A percentile compares a stretch with the other conserved stretches of the same genome.
Conservation (phyloP, 2,329 filamentous ascomycete species). For the Fusarium sp. region DNA sequence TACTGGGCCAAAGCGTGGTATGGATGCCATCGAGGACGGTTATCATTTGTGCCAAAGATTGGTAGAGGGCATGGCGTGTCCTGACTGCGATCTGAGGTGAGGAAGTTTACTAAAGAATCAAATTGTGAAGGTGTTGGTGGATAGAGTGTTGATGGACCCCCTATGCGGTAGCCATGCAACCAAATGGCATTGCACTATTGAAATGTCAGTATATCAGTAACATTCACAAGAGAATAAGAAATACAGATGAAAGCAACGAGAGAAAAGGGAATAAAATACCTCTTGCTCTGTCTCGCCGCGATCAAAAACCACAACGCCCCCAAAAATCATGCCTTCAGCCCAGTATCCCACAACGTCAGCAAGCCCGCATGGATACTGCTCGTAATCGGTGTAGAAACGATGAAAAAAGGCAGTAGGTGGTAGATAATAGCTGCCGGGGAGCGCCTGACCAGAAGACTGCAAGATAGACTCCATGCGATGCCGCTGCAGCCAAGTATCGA, state of each 20-base stretch:
- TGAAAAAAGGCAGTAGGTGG: slow-evolving; percentile 15
- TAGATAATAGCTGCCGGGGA: background rate
- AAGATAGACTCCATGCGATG: background rate
- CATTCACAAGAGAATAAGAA: too few species aligned
- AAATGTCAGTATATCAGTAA: background rate
- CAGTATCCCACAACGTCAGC: slow-evolving; percentile 26
- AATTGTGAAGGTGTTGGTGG: slow-evolving; percentile 16
- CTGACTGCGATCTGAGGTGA: background rate
- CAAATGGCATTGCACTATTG: slow-evolving; percentile 12
- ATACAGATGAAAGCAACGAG: background rate
- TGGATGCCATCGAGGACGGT: slow-evolving; percentile 19
- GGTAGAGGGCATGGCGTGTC: background rate
- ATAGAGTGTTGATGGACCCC: slow-evolving; percentile 9
- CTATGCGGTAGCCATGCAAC: background rate
- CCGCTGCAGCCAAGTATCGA: background rate
- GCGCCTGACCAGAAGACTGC: background rate
- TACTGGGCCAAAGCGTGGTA: slow-evolving; percentile 11
- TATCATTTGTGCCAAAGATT: background rate
- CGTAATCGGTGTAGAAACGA: background rate
- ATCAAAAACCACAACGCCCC: slow-evolving; percentile 23
- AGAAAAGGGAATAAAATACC: background rate
- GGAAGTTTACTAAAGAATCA: slow-evolving; percentile 10
- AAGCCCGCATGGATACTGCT: slow-evolving; percentile 10
- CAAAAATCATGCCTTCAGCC: slow-evolving; percentile 30
- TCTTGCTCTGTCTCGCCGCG: slow-evolving; percentile 14